Base-by-base conservation (phyloP, 2,329 filamentous ascomycete genomes). In the Metarhizium sp. region DNA sequence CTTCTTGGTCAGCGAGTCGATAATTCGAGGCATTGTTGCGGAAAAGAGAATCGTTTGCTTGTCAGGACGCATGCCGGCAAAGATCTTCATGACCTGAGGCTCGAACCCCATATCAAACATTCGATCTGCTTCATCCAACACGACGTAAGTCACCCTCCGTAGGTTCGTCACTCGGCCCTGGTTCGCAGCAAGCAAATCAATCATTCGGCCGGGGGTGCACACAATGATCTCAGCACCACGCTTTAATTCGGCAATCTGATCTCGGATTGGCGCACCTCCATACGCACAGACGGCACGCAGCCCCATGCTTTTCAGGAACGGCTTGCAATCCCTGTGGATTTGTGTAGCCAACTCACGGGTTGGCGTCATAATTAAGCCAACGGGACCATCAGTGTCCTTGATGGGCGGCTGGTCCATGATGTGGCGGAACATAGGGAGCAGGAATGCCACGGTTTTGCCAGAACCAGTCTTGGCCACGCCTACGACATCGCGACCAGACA, bases 71-170 rank as follows among this genome's bases (percentile, higher is more conserved):
- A 96, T 88, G 65, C 94, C 96, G 61, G 85, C 84, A 67, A 97
- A 85, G 57, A 99, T 94, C 71, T 95, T 96, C 84, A 94, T 94
- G 54, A 99, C 92, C 70, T 99, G 94, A 2, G 94, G 92, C 72
- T 96, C 92, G 66, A 99, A 99, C 14, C 94, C 94, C 94, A 99
- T 97, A 69, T 99, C 94, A 68, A 97, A 96, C 94, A 99, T 97
- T 59, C 94, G 87, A 71, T 99, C 94, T 50, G 94, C 94, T 73
- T 99, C 94, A 67, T 99, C 94, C 43, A 99, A 81, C 11, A 99
- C 94, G 29, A 96, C 85, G 68, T 97, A 99, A 0, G 90, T 94
- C 13, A 96, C 90, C 59, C 94, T 82, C 62, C 82, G 85, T 55
- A 99, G 78, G 65, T 95, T 97, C 13, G 92, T 95, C 10, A 97